Evolutionary conservation across 768 basidiomycete species (phyloP), one percentile per base, ranked within the genome.

Genomic region (Boletus eberwhitei): DNA sequence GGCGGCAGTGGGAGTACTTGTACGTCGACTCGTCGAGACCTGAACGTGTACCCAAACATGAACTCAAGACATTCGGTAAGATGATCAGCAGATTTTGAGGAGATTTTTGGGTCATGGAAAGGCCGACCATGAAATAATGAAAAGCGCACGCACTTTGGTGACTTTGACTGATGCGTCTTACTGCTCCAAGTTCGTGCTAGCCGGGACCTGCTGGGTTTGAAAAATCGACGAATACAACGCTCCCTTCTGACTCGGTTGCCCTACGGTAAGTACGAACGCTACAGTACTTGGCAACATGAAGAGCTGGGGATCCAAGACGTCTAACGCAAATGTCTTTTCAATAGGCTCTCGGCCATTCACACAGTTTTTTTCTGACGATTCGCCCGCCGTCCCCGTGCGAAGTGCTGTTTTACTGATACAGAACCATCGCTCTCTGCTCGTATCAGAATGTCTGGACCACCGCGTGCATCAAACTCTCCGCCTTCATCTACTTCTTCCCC

Each of bases 361-460:
- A n/a, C 36, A 3, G 4, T 19, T n/a, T 14, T 34, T 34, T 19
- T 47, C 22, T 22, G 34, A 36, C 46, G 6, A 22, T 8, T 47
- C 46, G 35, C 48, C 17, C 35, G 13, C 16, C 35, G 16, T n/a
- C 13, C 8, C 31, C 17, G 22, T 26, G 47, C 24, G 36, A 48
- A n/a, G 48, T 24, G 36, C 12, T 5, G 14, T 37, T n/a, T 48
- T 37, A 4, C 17, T 12, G 17, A n/a, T 13, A 26, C 32, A 16
- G 29, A 36, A 12, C 24, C 16, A 6, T 24, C 12, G 13, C 40
- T 8, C 29, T 47, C 11, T 26, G 14, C 47, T 34, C 43, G 9
- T 22, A 46, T 8, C 3, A 21, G 14, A 24, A 65, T 67, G 65
- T 66, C 65, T 16, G 58, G 38, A 35, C 60, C 52, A 44, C 65